phyloP scores from a whole-genome alignment of 768 basidiomycete species.

The Dioszegia crocea region DNA sequence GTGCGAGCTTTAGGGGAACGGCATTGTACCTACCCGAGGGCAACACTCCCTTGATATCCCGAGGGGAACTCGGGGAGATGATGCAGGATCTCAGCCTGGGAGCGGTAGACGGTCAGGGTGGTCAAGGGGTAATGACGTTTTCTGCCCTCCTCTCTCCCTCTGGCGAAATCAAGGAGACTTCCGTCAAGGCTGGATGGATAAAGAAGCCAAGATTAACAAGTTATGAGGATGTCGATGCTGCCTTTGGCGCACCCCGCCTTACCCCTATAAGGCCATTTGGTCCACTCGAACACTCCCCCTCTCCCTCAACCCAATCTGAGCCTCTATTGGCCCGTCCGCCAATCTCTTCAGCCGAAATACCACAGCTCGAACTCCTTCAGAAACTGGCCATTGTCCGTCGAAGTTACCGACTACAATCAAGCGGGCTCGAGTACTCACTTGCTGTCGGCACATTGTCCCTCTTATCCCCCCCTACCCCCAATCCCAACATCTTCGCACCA shows the following conservation, averaged over 20 bases:
- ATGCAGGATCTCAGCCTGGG: slow-evolving; percentile 56
- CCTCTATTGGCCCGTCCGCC: too few relatives aligned
- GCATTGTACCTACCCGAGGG: slow-evolving; percentile 66
- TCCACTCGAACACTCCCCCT: background rate
- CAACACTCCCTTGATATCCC: slow-evolving; percentile 70
- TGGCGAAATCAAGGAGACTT: slow-evolving; percentile 65
- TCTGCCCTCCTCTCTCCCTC: slow-evolving; percentile 64
- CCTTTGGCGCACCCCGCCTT: slow-evolving; percentile 18
- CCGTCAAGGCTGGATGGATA: slow-evolving; percentile 68
- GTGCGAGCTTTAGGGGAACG: slow-evolving; percentile 57
- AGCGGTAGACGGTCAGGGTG: slow-evolving; percentile 26
- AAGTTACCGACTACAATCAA: slow-evolving; percentile 11
- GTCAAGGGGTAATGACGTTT: slow-evolving; percentile 70
- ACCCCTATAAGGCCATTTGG: slow-evolving; percentile 19
- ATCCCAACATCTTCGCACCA: slow-evolving; percentile 20
- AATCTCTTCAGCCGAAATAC: background rate
- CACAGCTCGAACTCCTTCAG: slow-evolving; percentile 9
- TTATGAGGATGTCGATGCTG: slow-evolving; percentile 65
- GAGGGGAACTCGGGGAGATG: slow-evolving; percentile 27
- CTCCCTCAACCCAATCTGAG: too few relatives aligned
- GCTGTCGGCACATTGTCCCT: slow-evolving; percentile 13
- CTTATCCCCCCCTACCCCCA: background rate
- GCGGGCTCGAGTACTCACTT: slow-evolving; percentile 21
- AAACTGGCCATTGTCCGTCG: slow-evolving; percentile 17
- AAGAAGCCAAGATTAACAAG: slow-evolving; percentile 62